phyloP scores from a whole-genome alignment of 768 basidiomycete species.

The Fistulinella prunicolor region DNA sequence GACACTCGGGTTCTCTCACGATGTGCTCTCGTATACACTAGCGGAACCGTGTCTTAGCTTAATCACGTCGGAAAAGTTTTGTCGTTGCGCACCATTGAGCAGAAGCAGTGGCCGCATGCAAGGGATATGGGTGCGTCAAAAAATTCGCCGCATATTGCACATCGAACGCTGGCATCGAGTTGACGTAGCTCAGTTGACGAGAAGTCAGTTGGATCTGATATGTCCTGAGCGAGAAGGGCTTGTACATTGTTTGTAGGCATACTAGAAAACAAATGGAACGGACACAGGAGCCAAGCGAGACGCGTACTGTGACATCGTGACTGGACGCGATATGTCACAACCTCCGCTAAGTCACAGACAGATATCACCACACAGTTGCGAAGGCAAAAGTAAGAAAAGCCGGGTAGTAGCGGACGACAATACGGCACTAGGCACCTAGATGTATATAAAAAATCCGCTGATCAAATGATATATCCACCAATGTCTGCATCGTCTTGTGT shows the following conservation, averaged over 20 bases:
- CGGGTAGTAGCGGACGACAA: too few species aligned
- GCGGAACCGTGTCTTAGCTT: conserved; percentile 5
- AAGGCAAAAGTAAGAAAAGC: too few species aligned
- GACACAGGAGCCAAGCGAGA: neutral
- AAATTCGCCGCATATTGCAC: conserved; percentile 73
- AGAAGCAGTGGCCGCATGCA: conserved; percentile 78
- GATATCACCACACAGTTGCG: too few species aligned
- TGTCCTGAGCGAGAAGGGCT: conserved; percentile 32
- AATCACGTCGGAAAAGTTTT: neutral
- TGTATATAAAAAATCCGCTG: too few species aligned
- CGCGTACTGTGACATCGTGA: conserved; percentile 26
- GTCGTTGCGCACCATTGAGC: conserved; percentile 56
- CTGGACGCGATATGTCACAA: conserved; percentile 21
- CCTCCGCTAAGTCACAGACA: too few species aligned
- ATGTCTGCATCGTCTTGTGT: too few species aligned
- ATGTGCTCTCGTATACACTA: conserved; percentile 72
- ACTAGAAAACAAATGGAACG: neutral
- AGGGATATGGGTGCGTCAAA: conserved; percentile 73
- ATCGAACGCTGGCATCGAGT: conserved; percentile 65
- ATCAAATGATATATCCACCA: too few species aligned
- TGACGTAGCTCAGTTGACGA: conserved; percentile 54
- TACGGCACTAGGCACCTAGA: too few species aligned
- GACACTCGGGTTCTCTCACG: conserved; percentile 62
- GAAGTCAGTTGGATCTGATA: conserved; percentile 72
- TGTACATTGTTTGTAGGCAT: conserved; percentile 32